Evolutionary conservation across 2,329 filamentous ascomycete genomes (phyloP).

Genomic region (Diaporthe sp.): DNA sequence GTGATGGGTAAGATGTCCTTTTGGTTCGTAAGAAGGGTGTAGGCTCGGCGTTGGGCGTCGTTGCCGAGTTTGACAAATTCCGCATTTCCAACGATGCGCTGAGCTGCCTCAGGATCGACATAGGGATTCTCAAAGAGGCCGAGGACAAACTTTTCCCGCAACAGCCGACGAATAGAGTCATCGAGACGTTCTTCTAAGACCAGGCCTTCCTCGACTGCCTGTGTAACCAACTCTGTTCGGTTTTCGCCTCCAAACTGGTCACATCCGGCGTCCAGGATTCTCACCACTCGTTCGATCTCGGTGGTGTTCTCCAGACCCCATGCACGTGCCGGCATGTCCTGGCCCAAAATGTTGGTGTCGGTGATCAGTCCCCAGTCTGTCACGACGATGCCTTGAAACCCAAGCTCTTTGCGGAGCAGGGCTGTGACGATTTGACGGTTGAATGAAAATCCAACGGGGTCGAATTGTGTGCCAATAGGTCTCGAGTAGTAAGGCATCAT

Average conservation of each 20-base stretch:
- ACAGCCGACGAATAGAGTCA: conserved; percentile 57
- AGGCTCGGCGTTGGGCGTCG: conserved; percentile 49
- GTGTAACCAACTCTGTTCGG: conserved; percentile 59
- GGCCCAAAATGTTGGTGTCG: conserved; percentile 54
- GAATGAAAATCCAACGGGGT: conserved; percentile 62
- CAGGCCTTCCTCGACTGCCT: conserved; percentile 56
- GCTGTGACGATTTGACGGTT: conserved; percentile 64
- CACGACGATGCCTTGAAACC: conserved; percentile 63
- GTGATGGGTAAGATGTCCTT: conserved; percentile 34
- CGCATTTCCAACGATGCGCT: conserved; percentile 56
- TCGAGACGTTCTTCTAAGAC: conserved; percentile 59
- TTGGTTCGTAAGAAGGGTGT: conserved; percentile 43
- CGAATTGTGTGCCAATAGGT: conserved; percentile 59
- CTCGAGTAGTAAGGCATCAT: conserved; percentile 55
- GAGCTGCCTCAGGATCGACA: conserved; percentile 58
- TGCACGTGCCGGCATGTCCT: conserved; percentile 60
- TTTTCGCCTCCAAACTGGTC: conserved; percentile 66
- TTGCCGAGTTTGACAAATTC: conserved; percentile 55
- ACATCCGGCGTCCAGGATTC: conserved; percentile 62
- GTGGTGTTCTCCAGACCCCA: conserved; percentile 63
- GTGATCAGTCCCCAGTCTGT: conserved; percentile 67
- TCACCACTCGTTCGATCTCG: conserved; percentile 56
- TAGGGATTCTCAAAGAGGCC: conserved; percentile 66
- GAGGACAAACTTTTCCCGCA: conserved; percentile 63
- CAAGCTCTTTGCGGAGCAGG: conserved; percentile 59